Evolutionary conservation across 2,329 filamentous ascomycete genomes (phyloP).

Genomic region (Amphichorda felina): DNA sequence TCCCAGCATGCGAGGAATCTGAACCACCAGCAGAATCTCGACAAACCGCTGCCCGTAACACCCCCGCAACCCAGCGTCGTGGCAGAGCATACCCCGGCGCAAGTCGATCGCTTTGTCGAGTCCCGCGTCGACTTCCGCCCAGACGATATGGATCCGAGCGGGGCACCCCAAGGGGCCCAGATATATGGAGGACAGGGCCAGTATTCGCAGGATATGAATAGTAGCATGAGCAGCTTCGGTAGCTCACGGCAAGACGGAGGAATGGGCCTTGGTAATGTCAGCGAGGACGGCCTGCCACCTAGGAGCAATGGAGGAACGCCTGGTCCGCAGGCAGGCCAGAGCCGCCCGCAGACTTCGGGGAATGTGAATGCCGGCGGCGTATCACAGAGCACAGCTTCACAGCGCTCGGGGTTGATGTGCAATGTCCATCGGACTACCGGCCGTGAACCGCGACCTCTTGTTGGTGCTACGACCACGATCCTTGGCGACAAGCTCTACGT

Average conservation of each 20-base stretch:
- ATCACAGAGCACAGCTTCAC: slow-evolving; percentile 35
- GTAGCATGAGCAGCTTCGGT: slow-evolving; percentile 33
- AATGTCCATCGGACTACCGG: slow-evolving; percentile 80
- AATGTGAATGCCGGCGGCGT: slow-evolving; percentile 16
- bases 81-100: neutral
- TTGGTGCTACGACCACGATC: slow-evolving; percentile 91
- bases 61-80: slow-evolving; percentile 17
- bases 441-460: slow-evolving; percentile 77
- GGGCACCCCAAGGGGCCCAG: slow-evolving; percentile 19
- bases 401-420: slow-evolving; percentile 56
- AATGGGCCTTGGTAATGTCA: slow-evolving; percentile 22
- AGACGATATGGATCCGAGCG: slow-evolving; percentile 36
- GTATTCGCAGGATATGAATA: slow-evolving; percentile 25
- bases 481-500: slow-evolving; percentile 94
- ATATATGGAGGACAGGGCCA: slow-evolving; percentile 20
- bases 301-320: slow-evolving; percentile 39
- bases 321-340: slow-evolving; percentile 25
- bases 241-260: slow-evolving; percentile 28
- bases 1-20: slow-evolving; percentile 39
- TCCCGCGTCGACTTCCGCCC: slow-evolving; percentile 26
- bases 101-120: slow-evolving; percentile 6
- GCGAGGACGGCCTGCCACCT: slow-evolving; percentile 33
- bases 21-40: slow-evolving; percentile 41
- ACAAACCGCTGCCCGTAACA: slow-evolving; percentile 43
- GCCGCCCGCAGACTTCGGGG: neutral